A percentile compares a stretch with the other conserved stretches of the same genome.
Conservation (phyloP, 192 early-diverging fungal genomes). For the Diversispora eburnea region DNA sequence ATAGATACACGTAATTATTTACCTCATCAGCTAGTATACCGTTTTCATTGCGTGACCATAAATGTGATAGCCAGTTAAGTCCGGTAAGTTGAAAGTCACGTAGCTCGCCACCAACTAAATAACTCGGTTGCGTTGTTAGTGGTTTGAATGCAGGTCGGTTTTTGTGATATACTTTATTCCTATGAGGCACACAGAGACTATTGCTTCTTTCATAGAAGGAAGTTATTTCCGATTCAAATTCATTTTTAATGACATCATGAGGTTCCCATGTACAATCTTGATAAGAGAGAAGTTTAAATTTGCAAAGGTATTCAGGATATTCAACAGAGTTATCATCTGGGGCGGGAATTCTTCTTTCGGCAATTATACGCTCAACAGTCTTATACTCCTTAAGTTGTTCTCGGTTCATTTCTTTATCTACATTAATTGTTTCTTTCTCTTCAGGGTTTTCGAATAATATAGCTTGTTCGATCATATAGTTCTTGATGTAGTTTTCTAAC, state of each 20-base stretch:
- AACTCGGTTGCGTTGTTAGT: constrained; percentile 75
- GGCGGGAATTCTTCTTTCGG: constrained; percentile 49
- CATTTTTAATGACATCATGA: constrained; percentile 55
- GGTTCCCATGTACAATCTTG: constrained; percentile 89
- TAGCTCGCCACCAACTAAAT: constrained; percentile 79
- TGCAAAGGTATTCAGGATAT: constrained; percentile 84
- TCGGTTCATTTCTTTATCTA: constrained; percentile 76
- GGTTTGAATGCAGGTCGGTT: constrained; percentile 74
- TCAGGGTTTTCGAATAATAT: constrained; percentile 47
- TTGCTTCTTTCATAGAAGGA: constrained; percentile 77
- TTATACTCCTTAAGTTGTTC: constrained; percentile 79
- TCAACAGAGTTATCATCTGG: constrained; percentile 38
- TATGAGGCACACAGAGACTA: constrained; percentile 70
- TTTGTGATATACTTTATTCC: constrained; percentile 48
- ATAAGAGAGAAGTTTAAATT: constrained; percentile 89
- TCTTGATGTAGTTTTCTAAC: constrained; percentile 77
- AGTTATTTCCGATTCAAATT: constrained; percentile 83
- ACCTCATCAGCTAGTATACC: constrained; percentile 97
- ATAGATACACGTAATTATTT: constrained; percentile 60
- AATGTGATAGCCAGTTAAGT: constrained; percentile 94
- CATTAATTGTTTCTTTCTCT: constrained; percentile 86
- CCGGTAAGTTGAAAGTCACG: constrained; percentile 95
- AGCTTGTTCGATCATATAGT: constrained; percentile 14
- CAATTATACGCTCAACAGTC: constrained; percentile 87
- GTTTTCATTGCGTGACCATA: constrained; percentile 94